Base-by-base conservation (phyloP, 805 yeast genomes). In the Zygosaccharomyces bailii region DNA sequence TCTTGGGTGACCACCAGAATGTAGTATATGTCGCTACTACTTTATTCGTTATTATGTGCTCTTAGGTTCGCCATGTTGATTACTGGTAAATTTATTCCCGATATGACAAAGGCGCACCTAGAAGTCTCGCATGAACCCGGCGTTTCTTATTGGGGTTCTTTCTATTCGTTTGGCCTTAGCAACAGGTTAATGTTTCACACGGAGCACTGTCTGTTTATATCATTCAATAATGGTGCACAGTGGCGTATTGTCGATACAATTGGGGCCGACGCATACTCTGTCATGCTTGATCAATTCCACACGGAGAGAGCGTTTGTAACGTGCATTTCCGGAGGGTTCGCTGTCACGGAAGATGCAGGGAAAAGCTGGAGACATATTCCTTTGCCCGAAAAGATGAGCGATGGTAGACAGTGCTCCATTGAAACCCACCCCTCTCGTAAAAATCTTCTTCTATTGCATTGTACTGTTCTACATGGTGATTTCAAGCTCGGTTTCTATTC, bases 171-270 rank as follows among this genome's bases (percentile, higher is more conserved):
- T 16, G 20, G 2, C 13, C 24, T 7, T 13, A 19, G 24, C n/a
- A 6, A 34, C 9, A 34, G 24, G 1, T 20, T 18, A 7, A 9
- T 34, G 37, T 18, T 34, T 34, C 13, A 10, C 10, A 9, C 14
- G 7, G 14, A 34, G 1, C 7, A 20, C 13, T 11, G 37, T 2
- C 23, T 18, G 14, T 16, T 19, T 4, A 20, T 34, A 34, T 18
- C 37, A 16, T 34, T 34, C n/a, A 74, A 81, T 55, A 72, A 77
- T 54, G 88, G 87, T 6, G 62, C 46, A 8, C 53, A 61, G 0
- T 82, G 84, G 82, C 39, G 49, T 18, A 4, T 8, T 1, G 39
- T 57, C 6, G 29, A 43, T 7, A 48, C 31, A 2, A 30, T 52
- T 10, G 34, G 45, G 4, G 50, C 39, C 1, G 24, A 43, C 1